Evolutionary conservation across 805 yeast species (phyloP), one percentile per base, ranked within the genome.

Genomic region (Nakazawaea wyomingensis): DNA sequence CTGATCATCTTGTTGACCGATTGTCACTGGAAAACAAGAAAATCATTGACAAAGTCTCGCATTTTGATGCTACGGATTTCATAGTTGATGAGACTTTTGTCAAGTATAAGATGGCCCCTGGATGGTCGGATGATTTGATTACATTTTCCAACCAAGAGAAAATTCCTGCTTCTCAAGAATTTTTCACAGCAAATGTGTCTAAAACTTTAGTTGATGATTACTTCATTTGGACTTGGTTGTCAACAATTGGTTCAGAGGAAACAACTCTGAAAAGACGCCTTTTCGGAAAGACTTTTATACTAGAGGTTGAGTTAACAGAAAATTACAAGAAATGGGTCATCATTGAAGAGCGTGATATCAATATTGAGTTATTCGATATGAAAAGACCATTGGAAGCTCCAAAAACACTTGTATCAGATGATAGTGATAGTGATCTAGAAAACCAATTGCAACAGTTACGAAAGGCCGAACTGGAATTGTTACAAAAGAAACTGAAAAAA

Each of bases 151-250:
- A 34, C 17, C 33, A 28, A 29, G 40, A 35, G 8, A 29, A 33
- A 14, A 31, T 40, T 4, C 34, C 37, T 8, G 51, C 57, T 2
- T 39, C 60, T 45, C 45, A 43, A 8, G 64, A 59, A 44, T 66
- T 59, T 38, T 63, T 71, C 34, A 64, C 73, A 5, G 74, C 72
- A 2, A 54, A 57, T n/a, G 69, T 85, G 8, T 65, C 76, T 7
- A 73, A 85, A 46, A 82, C 85, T 1, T 72, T 85, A 5, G 77
- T 88, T 16, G 95, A 86, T 59, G 96, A 88, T 59, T 88, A 84
- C 59, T 88, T 82, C 55, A 85, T 87, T 22, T 88, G 96, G 96
- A 76, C 96, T 0, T 88, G 96, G 96, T 67, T 87, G 54, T 78
- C 89, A 1, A 74, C 88, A 2, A 57, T 87, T 19, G 86, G 86